A percentile compares a stretch with the other conserved stretches of the same genome.
Evolutionary conservation across 2,329 filamentous ascomycete genomes (phyloP).

Genomic region (Phaeosphaeria sp.): DNA sequence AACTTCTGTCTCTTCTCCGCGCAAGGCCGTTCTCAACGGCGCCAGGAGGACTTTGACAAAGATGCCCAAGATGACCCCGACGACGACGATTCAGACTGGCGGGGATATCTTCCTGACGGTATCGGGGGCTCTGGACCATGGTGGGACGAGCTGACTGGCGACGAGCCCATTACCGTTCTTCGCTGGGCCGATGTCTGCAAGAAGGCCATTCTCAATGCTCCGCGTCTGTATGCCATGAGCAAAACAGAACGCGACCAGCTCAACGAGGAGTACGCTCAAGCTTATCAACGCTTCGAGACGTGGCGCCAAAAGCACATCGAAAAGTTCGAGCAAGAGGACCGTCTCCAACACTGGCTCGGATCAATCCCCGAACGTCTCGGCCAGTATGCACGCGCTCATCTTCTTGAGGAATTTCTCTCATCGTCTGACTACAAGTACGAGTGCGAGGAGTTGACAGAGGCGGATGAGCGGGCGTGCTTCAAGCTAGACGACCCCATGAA

Average conservation of each 20-base stretch:
- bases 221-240: background rate
- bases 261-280: background rate
- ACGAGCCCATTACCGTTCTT: background rate
- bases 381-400: background rate
- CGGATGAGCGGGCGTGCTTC: background rate
- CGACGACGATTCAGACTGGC: slow-evolving; percentile 1
- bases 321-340: background rate
- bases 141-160: slow-evolving; percentile 2
- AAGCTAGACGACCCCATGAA: background rate
- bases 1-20: slow-evolving; percentile 4
- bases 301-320: slow-evolving; percentile 7
- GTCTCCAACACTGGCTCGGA: background rate
- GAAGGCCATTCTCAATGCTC: background rate
- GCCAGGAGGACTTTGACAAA: background rate
- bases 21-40: background rate
- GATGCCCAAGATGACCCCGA: background rate
- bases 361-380: background rate
- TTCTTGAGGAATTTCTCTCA: background rate
- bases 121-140: slow-evolving; percentile 2
- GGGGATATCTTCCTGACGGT: slow-evolving; percentile 1
- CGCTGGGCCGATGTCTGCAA: slow-evolving; percentile 3
- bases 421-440: background rate
- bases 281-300: slow-evolving; percentile 1
- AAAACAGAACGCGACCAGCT: background rate
- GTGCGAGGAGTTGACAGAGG: background rate